Conservation (phyloP, 1,284 basidiomycete genomes). For the Takashimella tepidaria region DNA sequence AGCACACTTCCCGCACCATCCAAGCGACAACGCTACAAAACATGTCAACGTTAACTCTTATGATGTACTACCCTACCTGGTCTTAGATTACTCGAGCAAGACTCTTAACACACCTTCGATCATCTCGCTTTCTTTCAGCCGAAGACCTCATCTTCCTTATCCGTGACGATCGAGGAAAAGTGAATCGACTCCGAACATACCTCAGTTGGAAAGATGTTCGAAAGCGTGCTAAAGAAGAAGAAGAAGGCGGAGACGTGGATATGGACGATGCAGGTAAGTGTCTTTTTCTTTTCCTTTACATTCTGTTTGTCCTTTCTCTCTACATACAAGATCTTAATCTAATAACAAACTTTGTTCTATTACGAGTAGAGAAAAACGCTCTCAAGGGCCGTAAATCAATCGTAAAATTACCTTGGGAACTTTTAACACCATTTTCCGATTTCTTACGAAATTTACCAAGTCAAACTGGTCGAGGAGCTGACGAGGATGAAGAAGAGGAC, state of each 20-base stretch:
- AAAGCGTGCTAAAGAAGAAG: conserved; percentile 86
- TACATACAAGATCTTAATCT: background rate
- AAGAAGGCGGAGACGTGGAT: conserved; percentile 61
- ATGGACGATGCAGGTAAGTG: conserved; percentile 48
- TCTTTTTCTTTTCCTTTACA: no score
- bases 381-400: conserved; percentile 87
- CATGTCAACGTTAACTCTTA: background rate
- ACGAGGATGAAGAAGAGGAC: conserved; percentile 86
- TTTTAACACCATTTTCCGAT: conserved; percentile 83
- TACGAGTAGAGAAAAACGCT: conserved; percentile 62
- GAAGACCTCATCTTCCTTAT: conserved; percentile 97
- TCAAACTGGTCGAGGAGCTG: conserved; percentile 49
- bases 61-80: background rate
- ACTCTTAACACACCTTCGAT: conserved; percentile 70
- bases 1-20: conserved; percentile 3
- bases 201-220: conserved; percentile 98
- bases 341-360: no score
- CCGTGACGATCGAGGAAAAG: conserved; percentile 88
- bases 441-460: conserved; percentile 55
- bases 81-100: conserved; percentile 83
- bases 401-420: conserved; percentile 94
- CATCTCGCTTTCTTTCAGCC: conserved; percentile 76
- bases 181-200: conserved; percentile 87
- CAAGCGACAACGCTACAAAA: no score
- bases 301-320: no score